Evolutionary conservation across 345 rosid species (phyloP), one percentile per base, ranked within the genome.

Genomic region (Camelina laxa): DNA sequence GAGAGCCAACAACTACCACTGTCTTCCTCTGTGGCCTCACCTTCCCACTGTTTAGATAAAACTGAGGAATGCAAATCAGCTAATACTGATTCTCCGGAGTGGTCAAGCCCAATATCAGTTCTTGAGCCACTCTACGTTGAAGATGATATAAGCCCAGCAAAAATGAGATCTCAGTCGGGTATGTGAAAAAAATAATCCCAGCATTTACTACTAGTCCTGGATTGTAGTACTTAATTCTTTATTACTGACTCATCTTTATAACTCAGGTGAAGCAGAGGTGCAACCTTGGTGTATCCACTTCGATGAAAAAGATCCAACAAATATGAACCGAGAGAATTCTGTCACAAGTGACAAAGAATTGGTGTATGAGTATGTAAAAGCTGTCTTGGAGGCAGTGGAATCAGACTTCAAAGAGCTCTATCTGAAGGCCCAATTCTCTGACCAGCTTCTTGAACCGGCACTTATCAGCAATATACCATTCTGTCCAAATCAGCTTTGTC

Each of bases 101-200:
- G 89, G 57, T 86, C 89, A 67, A 94, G 97, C 84, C 99, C 97
- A 11, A 82, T 90, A 70, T 91, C 97, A 80, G 99, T 94, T 79
- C 93, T 91, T 72, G 97, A 94, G 74, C 88, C 89, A 20, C 59
- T 84, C 56, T 91, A 76, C 62, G 21, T 49, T 4, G 97, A 88
- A 72, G 93, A 89, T 70, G 96, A 88, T 60, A 73, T 79, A 63
- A 88, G 89, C 81, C 93, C 96, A 67, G 67, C 88, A 69, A 81
- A 84, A 71, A 81, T 81, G 58, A 65, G 81, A 79, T 69, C 80
- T 44, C 84, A 62, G 53, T 78, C 80, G 54, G 95, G 98, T 94
- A 90, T 56, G 85, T 74, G 20, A 35, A 20, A 5, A 5, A 45
- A 10, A 20, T 22, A 47, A 61, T 51, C 15, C 38, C 7, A 60